These are phyloP conservation scores for Wallemia ichthyophaga DNA, from an alignment of 1,284 basidiomycete genomes.

Conservation along the genomic window DNA sequence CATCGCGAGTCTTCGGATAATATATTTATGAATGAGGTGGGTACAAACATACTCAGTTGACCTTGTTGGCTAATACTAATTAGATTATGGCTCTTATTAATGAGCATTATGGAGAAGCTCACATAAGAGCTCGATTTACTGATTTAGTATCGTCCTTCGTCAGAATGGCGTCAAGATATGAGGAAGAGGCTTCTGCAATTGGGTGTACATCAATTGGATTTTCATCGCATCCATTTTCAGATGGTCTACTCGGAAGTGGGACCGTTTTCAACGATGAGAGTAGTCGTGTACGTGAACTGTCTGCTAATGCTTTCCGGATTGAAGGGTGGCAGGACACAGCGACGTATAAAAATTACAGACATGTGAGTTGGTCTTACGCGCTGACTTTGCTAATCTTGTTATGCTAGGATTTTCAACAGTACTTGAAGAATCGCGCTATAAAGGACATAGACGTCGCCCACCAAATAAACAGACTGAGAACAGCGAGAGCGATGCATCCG, in stretches of 20 bases:
- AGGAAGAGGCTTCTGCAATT: constrained; percentile 28
- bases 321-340: constrained; percentile 47
- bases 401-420: constrained; percentile 26
- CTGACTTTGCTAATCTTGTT: constrained; percentile 1
- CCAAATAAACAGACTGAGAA: constrained; percentile 35
- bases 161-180: constrained; percentile 40
- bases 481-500: constrained; percentile 28
- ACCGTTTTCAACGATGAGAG: constrained; percentile 34
- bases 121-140: constrained; percentile 42
- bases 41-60: constrained; percentile 12
- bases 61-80: neutral
- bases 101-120: constrained; percentile 42
- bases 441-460: constrained; percentile 37
- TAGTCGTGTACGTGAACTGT: constrained; percentile 28
- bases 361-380: constrained; percentile 19
- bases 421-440: constrained; percentile 21
- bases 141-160: constrained; percentile 49
- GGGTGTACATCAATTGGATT: constrained; percentile 35
- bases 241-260: constrained; percentile 31
- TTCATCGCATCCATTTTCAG: constrained; percentile 21
- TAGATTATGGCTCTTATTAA: constrained; percentile 37
- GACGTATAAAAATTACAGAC: constrained; percentile 29
- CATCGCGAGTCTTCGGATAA: constrained; percentile 43
- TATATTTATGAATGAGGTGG: constrained; percentile 67
- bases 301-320: constrained; percentile 35